A percentile compares a stretch with the other conserved stretches of the same genome.
These are phyloP conservation scores for Xylariaceae sp. DNA, from an alignment of 2,329 filamentous ascomycete species.

Conservation along the genomic window DNA sequence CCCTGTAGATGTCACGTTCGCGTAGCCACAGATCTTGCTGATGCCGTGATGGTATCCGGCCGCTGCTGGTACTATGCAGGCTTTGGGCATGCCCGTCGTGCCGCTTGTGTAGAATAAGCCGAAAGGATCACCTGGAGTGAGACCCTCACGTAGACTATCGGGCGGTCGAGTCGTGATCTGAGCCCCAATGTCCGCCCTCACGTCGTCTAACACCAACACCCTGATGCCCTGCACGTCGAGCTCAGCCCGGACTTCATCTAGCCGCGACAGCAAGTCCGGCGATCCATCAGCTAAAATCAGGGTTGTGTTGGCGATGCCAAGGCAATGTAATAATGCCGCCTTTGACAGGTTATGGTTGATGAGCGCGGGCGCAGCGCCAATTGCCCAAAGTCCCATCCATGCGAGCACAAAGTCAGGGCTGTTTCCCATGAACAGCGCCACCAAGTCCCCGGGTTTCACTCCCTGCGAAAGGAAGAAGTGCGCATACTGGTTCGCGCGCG, in stretches of 20 bases:
- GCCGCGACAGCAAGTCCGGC: slow-evolving; percentile 49
- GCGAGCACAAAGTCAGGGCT: slow-evolving; percentile 64
- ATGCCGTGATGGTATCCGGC: slow-evolving; percentile 33
- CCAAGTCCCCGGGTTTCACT: slow-evolving; percentile 57
- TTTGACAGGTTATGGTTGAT: slow-evolving; percentile 69
- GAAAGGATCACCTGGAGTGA: slow-evolving; percentile 54
- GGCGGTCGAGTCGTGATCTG: slow-evolving; percentile 50
- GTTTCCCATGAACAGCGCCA: slow-evolving; percentile 67
- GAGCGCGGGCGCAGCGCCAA: slow-evolving; percentile 67
- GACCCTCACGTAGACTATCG: slow-evolving; percentile 51
- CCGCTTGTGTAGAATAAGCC: slow-evolving; percentile 72
- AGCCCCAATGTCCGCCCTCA: slow-evolving; percentile 41
- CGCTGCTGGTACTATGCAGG: slow-evolving; percentile 57
- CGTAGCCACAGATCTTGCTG: slow-evolving; percentile 31
- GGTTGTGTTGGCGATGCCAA: slow-evolving; percentile 55
- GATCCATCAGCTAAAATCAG: slow-evolving; percentile 60
- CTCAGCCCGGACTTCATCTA: slow-evolving; percentile 56
- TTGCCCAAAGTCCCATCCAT: slow-evolving; percentile 62
- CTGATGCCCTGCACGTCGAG: slow-evolving; percentile 51
- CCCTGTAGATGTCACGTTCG: slow-evolving; percentile 28
- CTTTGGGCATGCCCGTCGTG: slow-evolving; percentile 75
- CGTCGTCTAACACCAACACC: slow-evolving; percentile 52
- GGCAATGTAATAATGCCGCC: slow-evolving; percentile 63
- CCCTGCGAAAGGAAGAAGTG: slow-evolving; percentile 60
- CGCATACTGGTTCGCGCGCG: slow-evolving; percentile 58